Conservation (phyloP, 2,329 filamentous ascomycete genomes). For the Hymenoscyphus infarciens region DNA sequence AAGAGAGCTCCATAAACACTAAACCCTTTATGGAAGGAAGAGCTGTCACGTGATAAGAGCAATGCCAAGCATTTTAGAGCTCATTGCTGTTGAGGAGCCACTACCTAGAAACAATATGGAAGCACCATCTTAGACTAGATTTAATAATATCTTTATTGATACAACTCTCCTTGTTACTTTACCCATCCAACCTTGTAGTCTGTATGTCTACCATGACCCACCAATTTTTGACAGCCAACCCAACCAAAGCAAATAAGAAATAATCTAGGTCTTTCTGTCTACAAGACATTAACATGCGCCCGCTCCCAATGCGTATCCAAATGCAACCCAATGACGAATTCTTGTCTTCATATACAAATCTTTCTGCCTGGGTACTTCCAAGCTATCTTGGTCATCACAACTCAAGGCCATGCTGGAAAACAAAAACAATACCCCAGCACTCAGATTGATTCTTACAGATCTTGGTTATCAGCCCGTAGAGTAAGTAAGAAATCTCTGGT, state of each 20-base stretch:
- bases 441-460: slow-evolving; percentile 21
- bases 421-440: background rate
- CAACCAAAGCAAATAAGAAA: slow-evolving; percentile 11
- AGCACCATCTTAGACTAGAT: background rate
- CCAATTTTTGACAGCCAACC: slow-evolving; percentile 19
- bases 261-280: slow-evolving; percentile 31
- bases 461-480: slow-evolving; percentile 44
- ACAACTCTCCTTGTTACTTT: slow-evolving; percentile 8
- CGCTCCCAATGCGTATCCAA: slow-evolving; percentile 32
- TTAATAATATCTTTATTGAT: background rate
- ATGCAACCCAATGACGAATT: slow-evolving; percentile 23
- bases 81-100: background rate
- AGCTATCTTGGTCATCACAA: background rate
- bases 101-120: background rate
- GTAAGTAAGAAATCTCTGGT: slow-evolving; percentile 80
- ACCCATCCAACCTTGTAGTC: background rate
- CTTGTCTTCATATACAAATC: slow-evolving; percentile 31
- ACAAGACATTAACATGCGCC: slow-evolving; percentile 27
- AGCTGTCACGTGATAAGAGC: background rate
- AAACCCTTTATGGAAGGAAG: background rate
- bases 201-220: slow-evolving; percentile 17
- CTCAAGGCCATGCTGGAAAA: background rate
- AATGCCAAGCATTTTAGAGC: no score
- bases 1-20: background rate
- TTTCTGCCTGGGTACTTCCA: slow-evolving; percentile 20